Evolutionary conservation across 2,329 filamentous ascomycete genomes (phyloP).

Genomic region (Elsinoe arachidis): DNA sequence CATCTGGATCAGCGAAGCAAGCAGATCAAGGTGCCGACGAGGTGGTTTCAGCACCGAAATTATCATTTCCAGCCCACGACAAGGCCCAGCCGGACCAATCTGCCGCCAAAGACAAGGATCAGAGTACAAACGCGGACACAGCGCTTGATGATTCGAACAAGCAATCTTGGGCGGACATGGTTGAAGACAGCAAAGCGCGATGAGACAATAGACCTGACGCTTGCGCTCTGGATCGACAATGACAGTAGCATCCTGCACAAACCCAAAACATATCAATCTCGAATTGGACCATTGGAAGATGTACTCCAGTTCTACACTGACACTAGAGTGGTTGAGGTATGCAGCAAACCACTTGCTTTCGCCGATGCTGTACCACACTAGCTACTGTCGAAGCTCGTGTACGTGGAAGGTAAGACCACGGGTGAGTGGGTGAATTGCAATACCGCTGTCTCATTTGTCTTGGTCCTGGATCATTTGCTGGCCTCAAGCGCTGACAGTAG

Average conservation of each 20-base stretch:
- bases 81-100: neutral
- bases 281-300: too few species aligned
- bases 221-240: neutral
- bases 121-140: neutral
- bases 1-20: constrained; percentile 29
- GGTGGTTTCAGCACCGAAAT: neutral
- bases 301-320: too few species aligned
- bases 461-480: too few species aligned
- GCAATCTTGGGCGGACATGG: constrained; percentile 18
- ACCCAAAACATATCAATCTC: too few species aligned
- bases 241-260: neutral
- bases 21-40: constrained; percentile 15
- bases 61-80: constrained; percentile 13
- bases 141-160: constrained; percentile 6
- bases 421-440: too few species aligned
- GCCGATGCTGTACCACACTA: too few species aligned
- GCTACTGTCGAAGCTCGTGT: too few species aligned
- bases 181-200: constrained; percentile 13
- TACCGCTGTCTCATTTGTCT: too few species aligned
- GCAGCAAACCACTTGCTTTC: too few species aligned
- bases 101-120: constrained; percentile 4
- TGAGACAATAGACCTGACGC: neutral
- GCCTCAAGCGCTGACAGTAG: too few species aligned
- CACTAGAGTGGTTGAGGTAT: too few species aligned
- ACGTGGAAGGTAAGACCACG: too few species aligned